These are phyloP conservation scores for Mycena crocata DNA, from an alignment of 768 basidiomycete species.

Conservation along the genomic window DNA sequence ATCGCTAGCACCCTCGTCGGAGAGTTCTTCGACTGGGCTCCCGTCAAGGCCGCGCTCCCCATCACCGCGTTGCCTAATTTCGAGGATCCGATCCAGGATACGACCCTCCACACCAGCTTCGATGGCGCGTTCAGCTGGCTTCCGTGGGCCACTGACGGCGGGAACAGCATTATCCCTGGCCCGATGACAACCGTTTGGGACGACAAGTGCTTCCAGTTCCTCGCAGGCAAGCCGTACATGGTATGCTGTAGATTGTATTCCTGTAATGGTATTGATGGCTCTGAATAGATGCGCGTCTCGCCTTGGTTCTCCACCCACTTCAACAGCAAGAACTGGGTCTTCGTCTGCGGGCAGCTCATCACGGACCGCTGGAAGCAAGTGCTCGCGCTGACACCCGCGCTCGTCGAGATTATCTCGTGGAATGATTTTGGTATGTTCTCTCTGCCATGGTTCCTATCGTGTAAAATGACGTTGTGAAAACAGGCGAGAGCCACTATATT, in stretches of 20 bases:
- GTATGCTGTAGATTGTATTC: background rate
- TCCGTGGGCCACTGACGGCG: slow-evolving; percentile 37
- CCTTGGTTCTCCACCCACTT: slow-evolving; percentile 56
- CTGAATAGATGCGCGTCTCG: slow-evolving; percentile 25
- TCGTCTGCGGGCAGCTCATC: slow-evolving; percentile 34
- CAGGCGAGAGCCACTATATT: slow-evolving; percentile 55
- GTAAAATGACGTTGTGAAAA: background rate
- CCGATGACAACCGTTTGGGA: slow-evolving; percentile 19
- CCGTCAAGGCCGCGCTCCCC: slow-evolving; percentile 24
- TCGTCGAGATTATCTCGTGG: slow-evolving; percentile 49
- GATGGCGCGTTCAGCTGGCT: slow-evolving; percentile 45
- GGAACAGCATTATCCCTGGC: slow-evolving; percentile 25
- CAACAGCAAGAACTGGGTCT: slow-evolving; percentile 33
- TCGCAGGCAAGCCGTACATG: slow-evolving; percentile 27
- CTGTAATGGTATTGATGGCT: background rate
- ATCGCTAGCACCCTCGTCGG: slow-evolving; percentile 59
- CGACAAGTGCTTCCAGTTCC: slow-evolving; percentile 3
- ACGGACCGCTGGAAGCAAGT: slow-evolving; percentile 38
- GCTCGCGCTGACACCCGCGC: slow-evolving; percentile 30
- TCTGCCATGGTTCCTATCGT: background rate
- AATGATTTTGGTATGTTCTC: slow-evolving; percentile 52
- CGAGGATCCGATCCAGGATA: slow-evolving; percentile 36
- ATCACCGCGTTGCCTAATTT: slow-evolving; percentile 42
- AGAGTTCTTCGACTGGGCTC: slow-evolving; percentile 53
- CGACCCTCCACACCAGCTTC: slow-evolving; percentile 33